phyloP scores from a whole-genome alignment of 2,329 filamentous ascomycete genomes.

The Nigrograna mackinnonii region DNA sequence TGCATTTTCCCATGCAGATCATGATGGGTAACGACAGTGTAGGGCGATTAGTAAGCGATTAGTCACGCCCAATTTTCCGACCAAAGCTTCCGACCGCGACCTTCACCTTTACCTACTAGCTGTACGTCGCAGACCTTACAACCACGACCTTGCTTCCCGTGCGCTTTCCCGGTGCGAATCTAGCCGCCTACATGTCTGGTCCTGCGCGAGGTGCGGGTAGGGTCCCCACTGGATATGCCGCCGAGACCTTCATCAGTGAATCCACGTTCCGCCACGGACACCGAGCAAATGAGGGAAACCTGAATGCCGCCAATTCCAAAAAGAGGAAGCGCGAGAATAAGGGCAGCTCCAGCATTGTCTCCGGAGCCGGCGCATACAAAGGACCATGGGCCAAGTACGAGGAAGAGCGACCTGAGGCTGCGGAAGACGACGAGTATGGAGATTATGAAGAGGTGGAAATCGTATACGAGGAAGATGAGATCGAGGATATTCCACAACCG shows the following conservation, averaged over 20 bases:
- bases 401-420: slow-evolving; percentile 68
- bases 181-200: too few relatives aligned
- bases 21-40: too few relatives aligned
- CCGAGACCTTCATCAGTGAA: slow-evolving; percentile 89
- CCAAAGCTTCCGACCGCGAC: too few relatives aligned
- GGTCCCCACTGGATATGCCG: slow-evolving; percentile 75
- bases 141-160: too few relatives aligned
- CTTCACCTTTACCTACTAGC: too few relatives aligned
- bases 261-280: slow-evolving; percentile 88
- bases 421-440: slow-evolving; percentile 63
- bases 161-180: too few relatives aligned
- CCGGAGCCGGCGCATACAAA: slow-evolving; percentile 85
- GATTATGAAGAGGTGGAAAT: slow-evolving; percentile 76
- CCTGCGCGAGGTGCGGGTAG: slow-evolving; percentile 42
- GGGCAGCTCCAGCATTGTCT: slow-evolving; percentile 80
- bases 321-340: slow-evolving; percentile 82
- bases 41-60: too few relatives aligned
- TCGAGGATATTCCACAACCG: slow-evolving; percentile 59
- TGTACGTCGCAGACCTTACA: too few relatives aligned
- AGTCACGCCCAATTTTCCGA: too few relatives aligned
- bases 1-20: too few relatives aligned
- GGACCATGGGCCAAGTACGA: slow-evolving; percentile 93
- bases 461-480: slow-evolving; percentile 75
- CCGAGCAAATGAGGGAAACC: slow-evolving; percentile 70
- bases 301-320: slow-evolving; percentile 63